Evolutionary conservation across 2,329 filamentous ascomycete genomes (phyloP).

Genomic region (Catunica adiposa): DNA sequence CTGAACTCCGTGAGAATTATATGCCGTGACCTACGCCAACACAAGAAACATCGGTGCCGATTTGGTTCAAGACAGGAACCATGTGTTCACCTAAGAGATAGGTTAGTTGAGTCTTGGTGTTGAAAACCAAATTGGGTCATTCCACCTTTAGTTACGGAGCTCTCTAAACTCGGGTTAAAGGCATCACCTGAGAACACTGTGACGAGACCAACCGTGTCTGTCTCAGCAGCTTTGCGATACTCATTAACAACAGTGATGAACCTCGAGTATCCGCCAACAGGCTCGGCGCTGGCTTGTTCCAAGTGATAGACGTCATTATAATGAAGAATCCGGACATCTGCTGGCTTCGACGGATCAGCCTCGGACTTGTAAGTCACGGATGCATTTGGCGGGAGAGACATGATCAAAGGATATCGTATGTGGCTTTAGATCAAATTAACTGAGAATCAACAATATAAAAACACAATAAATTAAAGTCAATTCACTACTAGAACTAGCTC

Average conservation of each 20-base stretch:
- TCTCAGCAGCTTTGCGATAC: conserved; percentile 45
- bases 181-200: conserved; percentile 85
- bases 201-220: conserved; percentile 46
- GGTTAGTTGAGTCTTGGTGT: not conserved
- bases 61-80: conserved; percentile 66
- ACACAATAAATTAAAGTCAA: too few relatives aligned
- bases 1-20: not conserved
- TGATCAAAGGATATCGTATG: not conserved
- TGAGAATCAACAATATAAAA: too few relatives aligned
- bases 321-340: conserved; percentile 68
- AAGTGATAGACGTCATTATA: conserved; percentile 94
- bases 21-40: conserved; percentile 46
- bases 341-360: conserved; percentile 21
- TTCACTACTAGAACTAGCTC: too few relatives aligned
- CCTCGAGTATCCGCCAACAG: conserved; percentile 62
- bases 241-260: conserved; percentile 66
- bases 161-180: conserved; percentile 82
- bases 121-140: not conserved
- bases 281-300: conserved; percentile 57
- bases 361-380: conserved; percentile 10
- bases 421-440: too few relatives aligned
- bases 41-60: conserved; percentile 66
- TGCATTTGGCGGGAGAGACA: conserved; percentile 5
- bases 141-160: conserved; percentile 68
- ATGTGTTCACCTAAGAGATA: conserved; percentile 52